Base-by-base conservation (phyloP, 106 monocot species). In the Agapanthus africanus region DNA sequence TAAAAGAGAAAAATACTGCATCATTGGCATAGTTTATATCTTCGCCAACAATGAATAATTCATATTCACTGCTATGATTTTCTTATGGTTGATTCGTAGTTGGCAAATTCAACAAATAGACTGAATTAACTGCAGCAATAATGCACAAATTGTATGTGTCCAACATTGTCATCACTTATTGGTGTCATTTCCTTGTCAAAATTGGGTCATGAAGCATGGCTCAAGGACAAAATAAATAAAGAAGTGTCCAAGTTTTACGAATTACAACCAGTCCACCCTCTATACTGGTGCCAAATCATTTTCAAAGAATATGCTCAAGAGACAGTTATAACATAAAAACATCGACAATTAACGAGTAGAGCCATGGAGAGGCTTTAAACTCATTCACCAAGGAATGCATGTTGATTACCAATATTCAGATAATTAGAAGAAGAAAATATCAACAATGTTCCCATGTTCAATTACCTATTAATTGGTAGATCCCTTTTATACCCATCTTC, bases 401-500 rank as follows among this genome's bases (percentile, higher is more conserved):
- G 25, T 21, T 54, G 54, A 0, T 54, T 25, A 0, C 2, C 22
- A 22, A 7, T 54, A 54, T 54, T 54, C 11, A 25, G 25, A 54
- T 54, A 54, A 25, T 25, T n/a, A n/a, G n/a, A n/a, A n/a, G n/a
- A n/a, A n/a, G n/a, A n/a, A n/a, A n/a, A n/a, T n/a, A n/a, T n/a
- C n/a, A n/a, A n/a, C n/a, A n/a, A n/a, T n/a, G n/a, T n/a, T n/a
- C n/a, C n/a, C n/a, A n/a, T n/a, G n/a, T 11, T 26, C 0, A 26
- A 4, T 34, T 83, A 91, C 91, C 91, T 91, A 51, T 97, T 97
- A 35, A 97, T 97, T 10, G 95, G 91, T 14, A 97, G 68, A 79
- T 97, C 95, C 72, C 95, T 84, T 16, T 91, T 56, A 41, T 80
- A 82, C 25, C 91, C 95, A 91, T 97, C 95, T 62, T 91, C 88